These are phyloP conservation scores for Spirogloea muscicola DNA, from an alignment of 139 green algal species.

Conservation along the genomic window DNA sequence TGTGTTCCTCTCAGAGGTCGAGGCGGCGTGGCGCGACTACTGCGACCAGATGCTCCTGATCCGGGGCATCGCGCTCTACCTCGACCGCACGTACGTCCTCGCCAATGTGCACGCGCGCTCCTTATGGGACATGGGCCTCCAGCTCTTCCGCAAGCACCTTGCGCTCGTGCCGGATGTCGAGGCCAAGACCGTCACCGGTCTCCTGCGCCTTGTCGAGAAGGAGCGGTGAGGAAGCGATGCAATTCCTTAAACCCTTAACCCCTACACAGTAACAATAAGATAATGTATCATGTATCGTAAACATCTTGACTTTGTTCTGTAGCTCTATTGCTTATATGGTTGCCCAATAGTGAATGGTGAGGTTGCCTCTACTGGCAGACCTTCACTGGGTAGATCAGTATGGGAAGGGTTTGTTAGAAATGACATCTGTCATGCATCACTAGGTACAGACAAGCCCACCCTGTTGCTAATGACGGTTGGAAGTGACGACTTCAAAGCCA, in stretches of 20 bases:
- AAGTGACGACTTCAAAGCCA: too few relatives aligned
- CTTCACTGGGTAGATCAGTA: too few relatives aligned
- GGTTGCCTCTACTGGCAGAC: too few relatives aligned
- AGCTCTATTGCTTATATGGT: too few relatives aligned
- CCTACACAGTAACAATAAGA: too few relatives aligned
- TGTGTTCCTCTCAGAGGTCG: constrained; percentile 70
- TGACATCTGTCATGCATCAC: too few relatives aligned
- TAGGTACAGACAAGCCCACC: too few relatives aligned
- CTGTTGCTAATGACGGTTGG: too few relatives aligned
- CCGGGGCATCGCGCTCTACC: constrained; percentile 91
- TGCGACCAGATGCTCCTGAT: constrained; percentile 73
- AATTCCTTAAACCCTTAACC: too few relatives aligned
- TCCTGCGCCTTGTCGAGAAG: constrained; percentile 36
- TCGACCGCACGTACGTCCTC: constrained; percentile 92
- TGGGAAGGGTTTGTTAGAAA: too few relatives aligned
- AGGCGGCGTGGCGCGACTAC: constrained; percentile 71
- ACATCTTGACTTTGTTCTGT: constrained; percentile 4
- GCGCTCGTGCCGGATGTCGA: constrained; percentile 51
- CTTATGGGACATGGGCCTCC: constrained; percentile 92
- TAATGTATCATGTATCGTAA: background rate
- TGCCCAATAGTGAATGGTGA: too few relatives aligned
- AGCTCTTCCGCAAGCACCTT: constrained; percentile 78
- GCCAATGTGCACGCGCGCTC: constrained; percentile 56
- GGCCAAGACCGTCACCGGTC: constrained; percentile 22
- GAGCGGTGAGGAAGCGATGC: constrained; percentile 43